Evolutionary conservation across 73 alveolate genomes (phyloP), one percentile per base, ranked within the genome.

Genomic region (Paramecium sexaurelia): DNA sequence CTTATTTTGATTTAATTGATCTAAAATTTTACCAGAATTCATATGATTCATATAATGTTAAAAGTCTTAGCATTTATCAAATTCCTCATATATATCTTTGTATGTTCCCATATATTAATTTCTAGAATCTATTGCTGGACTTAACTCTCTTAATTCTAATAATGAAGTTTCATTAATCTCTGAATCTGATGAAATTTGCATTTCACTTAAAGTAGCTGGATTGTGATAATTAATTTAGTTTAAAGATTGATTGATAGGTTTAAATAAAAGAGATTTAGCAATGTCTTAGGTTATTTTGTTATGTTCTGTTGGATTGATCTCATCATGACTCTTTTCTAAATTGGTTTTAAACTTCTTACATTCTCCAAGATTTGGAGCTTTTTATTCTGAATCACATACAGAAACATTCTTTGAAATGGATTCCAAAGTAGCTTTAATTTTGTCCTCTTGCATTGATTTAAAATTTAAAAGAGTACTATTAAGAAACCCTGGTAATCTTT

Each of bases 31-130:
- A 29, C 11, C 8, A 26, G 43, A 26, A 61, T 61, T 61, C 83
- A 61, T 61, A 32, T 61, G 83, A 29, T 41, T 26, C 83, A 61
- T 61, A 26, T 61, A 61, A 32, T 61, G 9, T 61, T 29, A 13
- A 32, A 61, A 61, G 9, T 61, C 43, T 15, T 61, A 61, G 43
- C 83, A 29, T 32, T 61, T 61, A 61, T 61, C 83, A 61, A 61
- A 61, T 61, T 61, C 83, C 11, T 61, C 83, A 61, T 29, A 61
- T 26, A 61, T 61, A 61, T 61, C 83, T 13, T 61, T 61, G 26
- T 61, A 61, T 10, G 39, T 61, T 29, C 83, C 83, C 83, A 61
- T 61, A 61, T 26, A 29, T 61, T 61, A 26, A 29, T 61, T 29
- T 26, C 11, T 26, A 29, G 7, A 26, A 26, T 61, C 24, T 22